Percentiles rank a stretch among this genome's conserved stretches.
Evolutionary conservation across 331 rosid species (phyloP).

Genomic region (Pyrus hybrid): DNA sequence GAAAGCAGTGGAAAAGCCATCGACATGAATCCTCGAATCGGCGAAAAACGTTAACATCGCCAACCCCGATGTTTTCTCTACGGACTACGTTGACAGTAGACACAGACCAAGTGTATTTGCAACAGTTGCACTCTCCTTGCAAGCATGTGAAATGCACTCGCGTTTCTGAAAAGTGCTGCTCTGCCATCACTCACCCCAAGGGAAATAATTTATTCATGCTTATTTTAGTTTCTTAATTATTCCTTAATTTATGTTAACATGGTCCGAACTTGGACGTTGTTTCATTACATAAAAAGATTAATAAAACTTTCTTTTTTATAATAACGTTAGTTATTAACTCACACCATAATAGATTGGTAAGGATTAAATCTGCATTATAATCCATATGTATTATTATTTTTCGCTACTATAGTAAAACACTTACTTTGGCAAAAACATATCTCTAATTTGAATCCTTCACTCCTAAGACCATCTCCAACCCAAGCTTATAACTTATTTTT

Average conservation of each 20-base stretch:
- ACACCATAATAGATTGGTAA: no score
- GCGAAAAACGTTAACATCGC: constrained; percentile 12
- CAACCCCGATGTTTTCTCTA: neutral
- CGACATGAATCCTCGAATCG: constrained; percentile 12
- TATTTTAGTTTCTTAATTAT: neutral
- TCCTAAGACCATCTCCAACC: no score
- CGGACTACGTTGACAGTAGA: neutral
- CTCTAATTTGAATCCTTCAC: neutral
- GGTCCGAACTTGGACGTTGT: neutral
- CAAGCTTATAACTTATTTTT: no score
- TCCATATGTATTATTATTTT: no score
- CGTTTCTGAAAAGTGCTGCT: neutral
- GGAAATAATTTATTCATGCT: no score
- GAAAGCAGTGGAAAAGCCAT: constrained; percentile 28
- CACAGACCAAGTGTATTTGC: neutral
- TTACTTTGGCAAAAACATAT: neutral
- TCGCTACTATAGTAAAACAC: no score
- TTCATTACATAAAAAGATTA: neutral
- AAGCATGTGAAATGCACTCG: constrained; percentile 19
- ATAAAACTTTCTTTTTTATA: no score
- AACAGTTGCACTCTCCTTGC: constrained; percentile 9
- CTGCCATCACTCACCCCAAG: neutral
- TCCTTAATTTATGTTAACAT: no score
- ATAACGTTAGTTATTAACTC: no score
- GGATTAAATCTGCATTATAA: no score